Evolutionary conservation across 1,284 basidiomycete species (phyloP).

Genomic region (Singerocomus rubriflavus): DNA sequence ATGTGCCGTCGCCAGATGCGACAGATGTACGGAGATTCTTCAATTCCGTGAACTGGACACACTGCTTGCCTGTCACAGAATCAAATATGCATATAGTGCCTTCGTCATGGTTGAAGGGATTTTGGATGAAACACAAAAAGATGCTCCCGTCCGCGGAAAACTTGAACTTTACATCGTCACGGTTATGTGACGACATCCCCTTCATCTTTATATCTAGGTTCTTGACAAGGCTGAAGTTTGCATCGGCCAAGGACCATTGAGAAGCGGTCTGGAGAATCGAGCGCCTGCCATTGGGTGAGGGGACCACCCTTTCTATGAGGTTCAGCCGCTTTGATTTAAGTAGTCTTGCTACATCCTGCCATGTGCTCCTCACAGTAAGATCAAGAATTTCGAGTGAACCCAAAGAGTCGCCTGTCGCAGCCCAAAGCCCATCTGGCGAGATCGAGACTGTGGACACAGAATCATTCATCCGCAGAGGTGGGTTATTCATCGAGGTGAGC

Average conservation of each 20-base stretch:
- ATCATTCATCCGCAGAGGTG: background rate
- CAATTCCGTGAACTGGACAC: slow-evolving; percentile 11
- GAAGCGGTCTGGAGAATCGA: slow-evolving; percentile 4
- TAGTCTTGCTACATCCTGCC: background rate
- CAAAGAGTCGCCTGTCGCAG: slow-evolving; percentile 1
- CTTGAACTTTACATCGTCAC: slow-evolving; percentile 2
- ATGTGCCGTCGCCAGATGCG: slow-evolving; percentile 12
- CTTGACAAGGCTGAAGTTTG: slow-evolving; percentile 9
- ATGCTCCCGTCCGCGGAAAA: slow-evolving; percentile 19
- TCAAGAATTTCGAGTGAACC: slow-evolving; percentile 17
- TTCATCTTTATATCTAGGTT: slow-evolving; percentile 10
- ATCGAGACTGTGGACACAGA: slow-evolving; percentile 2
- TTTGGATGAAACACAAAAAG: slow-evolving; percentile 4
- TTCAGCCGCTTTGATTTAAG: slow-evolving; percentile 1
- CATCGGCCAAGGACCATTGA: slow-evolving; percentile 13
- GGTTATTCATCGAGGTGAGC: background rate
- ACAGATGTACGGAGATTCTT: slow-evolving; percentile 8
- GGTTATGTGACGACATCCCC: background rate
- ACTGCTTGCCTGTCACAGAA: slow-evolving; percentile 10
- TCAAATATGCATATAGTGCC: slow-evolving; percentile 14
- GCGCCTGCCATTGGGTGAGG: slow-evolving; percentile 13
- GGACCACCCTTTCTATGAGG: background rate
- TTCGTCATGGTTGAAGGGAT: slow-evolving; percentile 8
- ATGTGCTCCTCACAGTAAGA: slow-evolving; percentile 4
- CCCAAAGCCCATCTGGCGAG: slow-evolving; percentile 20